phyloP scores from a whole-genome alignment of 768 basidiomycete species.

The Boletus pseudo-olivaceus region DNA sequence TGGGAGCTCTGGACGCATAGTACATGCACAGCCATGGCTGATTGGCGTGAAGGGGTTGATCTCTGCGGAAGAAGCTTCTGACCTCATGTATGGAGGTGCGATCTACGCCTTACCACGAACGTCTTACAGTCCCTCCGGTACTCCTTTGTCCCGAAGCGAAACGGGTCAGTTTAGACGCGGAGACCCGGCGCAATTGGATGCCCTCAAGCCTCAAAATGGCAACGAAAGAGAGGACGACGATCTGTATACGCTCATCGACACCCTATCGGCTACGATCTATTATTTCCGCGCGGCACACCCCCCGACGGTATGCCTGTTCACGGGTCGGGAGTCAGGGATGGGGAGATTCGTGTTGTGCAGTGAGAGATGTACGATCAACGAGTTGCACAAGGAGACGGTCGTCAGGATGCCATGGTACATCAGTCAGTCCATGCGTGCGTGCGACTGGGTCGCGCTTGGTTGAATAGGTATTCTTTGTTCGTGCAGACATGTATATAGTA shows the following conservation, averaged over 20 bases:
- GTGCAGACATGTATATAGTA: not conserved
- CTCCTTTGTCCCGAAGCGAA: conserved; percentile 6
- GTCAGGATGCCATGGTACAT: conserved; percentile 23
- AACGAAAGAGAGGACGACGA: not conserved
- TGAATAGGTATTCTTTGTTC: not conserved
- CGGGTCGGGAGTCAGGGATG: conserved; percentile 18
- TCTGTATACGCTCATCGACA: conserved; percentile 26
- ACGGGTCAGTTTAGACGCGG: conserved; percentile 15
- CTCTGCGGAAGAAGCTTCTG: conserved; percentile 20
- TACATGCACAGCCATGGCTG: conserved; percentile 19
- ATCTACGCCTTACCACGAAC: conserved; percentile 6
- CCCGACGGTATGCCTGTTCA: conserved; percentile 25
- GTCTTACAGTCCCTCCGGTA: conserved; percentile 19
- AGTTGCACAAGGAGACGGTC: conserved; percentile 25
- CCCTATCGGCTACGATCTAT: conserved; percentile 18
- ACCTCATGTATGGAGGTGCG: conserved; percentile 12
- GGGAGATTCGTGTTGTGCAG: conserved; percentile 22
- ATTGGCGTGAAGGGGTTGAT: conserved; percentile 25
- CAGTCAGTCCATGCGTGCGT: conserved; percentile 15
- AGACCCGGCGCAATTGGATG: conserved; percentile 7
- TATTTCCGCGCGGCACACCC: conserved; percentile 22
- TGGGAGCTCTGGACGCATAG: conserved; percentile 15
- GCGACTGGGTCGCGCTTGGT: conserved; percentile 23
- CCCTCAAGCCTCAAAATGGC: not conserved
- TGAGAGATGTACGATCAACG: conserved; percentile 18